A percentile compares a stretch with the other conserved stretches of the same genome.
These are phyloP conservation scores for Dendrostoma leiphaemia DNA, from an alignment of 2,329 filamentous ascomycete genomes.

Conservation along the genomic window DNA sequence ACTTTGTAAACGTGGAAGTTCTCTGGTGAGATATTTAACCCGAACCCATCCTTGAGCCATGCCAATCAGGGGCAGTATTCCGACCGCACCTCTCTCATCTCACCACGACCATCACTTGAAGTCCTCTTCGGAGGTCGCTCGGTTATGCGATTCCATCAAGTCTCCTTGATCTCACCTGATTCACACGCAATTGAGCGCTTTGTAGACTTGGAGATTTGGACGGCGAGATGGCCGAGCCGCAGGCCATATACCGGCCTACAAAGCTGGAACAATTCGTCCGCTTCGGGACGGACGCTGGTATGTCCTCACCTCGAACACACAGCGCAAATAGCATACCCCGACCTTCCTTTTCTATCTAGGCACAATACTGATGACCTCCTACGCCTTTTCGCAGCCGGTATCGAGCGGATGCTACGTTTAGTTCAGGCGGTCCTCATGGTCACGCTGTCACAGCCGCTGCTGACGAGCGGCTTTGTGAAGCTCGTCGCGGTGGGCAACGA, in stretches of 20 bases:
- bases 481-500: slow-evolving; percentile 11
- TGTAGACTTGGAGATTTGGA: no score
- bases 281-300: slow-evolving; percentile 32
- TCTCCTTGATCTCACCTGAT: no score
- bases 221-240: neutral
- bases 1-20: no score
- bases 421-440: slow-evolving; percentile 16
- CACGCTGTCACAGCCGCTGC: slow-evolving; percentile 6
- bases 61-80: neutral
- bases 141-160: neutral
- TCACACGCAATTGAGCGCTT: neutral
- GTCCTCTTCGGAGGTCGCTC: neutral
- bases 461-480: slow-evolving; percentile 1
- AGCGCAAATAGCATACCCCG: neutral
- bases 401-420: slow-evolving; percentile 17
- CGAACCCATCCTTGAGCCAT: neutral
- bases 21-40: neutral
- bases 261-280: slow-evolving; percentile 35
- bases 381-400: slow-evolving; percentile 4
- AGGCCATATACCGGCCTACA: neutral
- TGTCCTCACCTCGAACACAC: neutral
- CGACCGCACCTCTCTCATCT: neutral
- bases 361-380: neutral
- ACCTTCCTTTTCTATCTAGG: neutral
- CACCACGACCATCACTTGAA: neutral